Evolutionary conservation across 2,329 filamentous ascomycete genomes (phyloP).

Genomic region (Colletotrichum sp.): DNA sequence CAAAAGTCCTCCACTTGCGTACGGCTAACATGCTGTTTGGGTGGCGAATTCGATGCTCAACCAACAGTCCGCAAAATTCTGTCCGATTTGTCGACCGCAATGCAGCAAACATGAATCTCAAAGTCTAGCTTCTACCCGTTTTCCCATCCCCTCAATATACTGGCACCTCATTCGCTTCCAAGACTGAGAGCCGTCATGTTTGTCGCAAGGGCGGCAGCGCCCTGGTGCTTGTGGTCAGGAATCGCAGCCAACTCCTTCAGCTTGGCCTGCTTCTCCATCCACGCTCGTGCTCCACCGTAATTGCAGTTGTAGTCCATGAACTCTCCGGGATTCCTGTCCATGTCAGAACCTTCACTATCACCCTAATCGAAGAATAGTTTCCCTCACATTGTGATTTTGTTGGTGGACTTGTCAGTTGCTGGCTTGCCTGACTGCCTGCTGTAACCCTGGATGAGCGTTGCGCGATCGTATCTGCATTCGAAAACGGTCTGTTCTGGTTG

Average conservation of each 20-base stretch:
- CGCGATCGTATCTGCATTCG: conserved; percentile 38
- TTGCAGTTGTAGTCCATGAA: conserved; percentile 47
- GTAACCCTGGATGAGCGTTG: conserved; percentile 44
- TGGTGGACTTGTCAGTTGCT: conserved; percentile 31
- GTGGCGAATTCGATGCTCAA: not conserved
- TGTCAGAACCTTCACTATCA: conserved; percentile 25
- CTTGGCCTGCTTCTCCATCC: conserved; percentile 22
- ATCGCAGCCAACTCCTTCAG: not conserved
- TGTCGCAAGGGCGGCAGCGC: not conserved
- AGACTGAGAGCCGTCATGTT: not conserved
- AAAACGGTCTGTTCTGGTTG: conserved; percentile 22
- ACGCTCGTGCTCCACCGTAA: conserved; percentile 39
- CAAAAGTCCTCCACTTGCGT: not conserved
- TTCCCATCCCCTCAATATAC: not conserved
- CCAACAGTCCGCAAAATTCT: not conserved
- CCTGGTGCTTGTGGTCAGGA: not conserved
- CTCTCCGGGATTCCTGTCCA: conserved; percentile 41
- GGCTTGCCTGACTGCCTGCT: conserved; percentile 46
- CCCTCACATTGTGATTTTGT: not conserved
- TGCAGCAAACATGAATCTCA: not conserved
- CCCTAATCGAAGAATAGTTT: too few relatives aligned
- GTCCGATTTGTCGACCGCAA: not conserved
- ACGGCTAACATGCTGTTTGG: not conserved
- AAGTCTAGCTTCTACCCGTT: not conserved
- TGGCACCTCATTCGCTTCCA: not conserved